Percentiles rank a stretch among this genome's conserved stretches.
These are phyloP conservation scores for Neonectria coccinea DNA, from an alignment of 2,329 filamentous ascomycete species.

Conservation along the genomic window DNA sequence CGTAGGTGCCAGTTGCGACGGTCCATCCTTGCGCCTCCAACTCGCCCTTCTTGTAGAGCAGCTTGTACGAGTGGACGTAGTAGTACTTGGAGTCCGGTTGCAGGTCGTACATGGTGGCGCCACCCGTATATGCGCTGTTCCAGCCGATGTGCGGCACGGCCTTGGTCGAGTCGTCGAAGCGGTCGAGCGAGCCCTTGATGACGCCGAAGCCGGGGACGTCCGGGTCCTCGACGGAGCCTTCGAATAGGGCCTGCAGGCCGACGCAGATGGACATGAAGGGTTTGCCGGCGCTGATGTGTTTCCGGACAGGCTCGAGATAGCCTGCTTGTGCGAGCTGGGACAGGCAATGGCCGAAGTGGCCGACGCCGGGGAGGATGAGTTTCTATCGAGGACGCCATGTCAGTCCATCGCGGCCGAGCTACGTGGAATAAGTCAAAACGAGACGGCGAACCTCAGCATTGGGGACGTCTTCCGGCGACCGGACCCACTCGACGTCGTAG, in stretches of 20 bases:
- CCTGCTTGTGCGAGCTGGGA: conserved; percentile 84
- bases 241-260: conserved; percentile 89
- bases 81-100: conserved; percentile 92
- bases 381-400: conserved; percentile 65
- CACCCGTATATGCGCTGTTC: conserved; percentile 84
- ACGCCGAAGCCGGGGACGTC: conserved; percentile 79
- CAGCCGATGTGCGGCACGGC: conserved; percentile 99
- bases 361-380: conserved; percentile 95
- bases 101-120: conserved; percentile 77
- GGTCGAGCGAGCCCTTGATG: conserved; percentile 76
- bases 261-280: conserved; percentile 99
- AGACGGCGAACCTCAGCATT: conserved; percentile 78
- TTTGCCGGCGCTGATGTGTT: conserved; percentile 90
- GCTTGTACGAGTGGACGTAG: conserved; percentile 96
- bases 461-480: conserved; percentile 82
- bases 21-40: conserved; percentile 88
- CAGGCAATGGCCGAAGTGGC: conserved; percentile 97
- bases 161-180: conserved; percentile 83
- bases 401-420: conserved; percentile 21
- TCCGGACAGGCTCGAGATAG: conserved; percentile 83
- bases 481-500: conserved; percentile 93
- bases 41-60: conserved; percentile 77
- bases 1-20: conserved; percentile 91
- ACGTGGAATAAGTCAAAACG: conserved; percentile 6
- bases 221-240: conserved; percentile 83